Evolutionary conservation across 2,329 filamentous ascomycete species (phyloP).

Genomic region (Cyphellophora europaea): DNA sequence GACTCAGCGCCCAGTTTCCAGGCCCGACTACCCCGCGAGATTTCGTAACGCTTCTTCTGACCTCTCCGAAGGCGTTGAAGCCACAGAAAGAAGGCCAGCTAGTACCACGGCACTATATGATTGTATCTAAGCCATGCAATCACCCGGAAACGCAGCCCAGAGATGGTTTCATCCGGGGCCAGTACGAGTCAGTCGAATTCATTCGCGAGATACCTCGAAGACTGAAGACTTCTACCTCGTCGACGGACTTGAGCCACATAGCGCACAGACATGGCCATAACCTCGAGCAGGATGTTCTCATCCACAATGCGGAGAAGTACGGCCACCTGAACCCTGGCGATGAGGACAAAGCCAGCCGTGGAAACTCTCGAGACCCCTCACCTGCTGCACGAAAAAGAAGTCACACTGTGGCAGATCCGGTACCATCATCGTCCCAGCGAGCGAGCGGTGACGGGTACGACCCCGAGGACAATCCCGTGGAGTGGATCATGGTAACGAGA

Average conservation of each 20-base stretch:
- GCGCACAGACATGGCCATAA: conserved; percentile 20
- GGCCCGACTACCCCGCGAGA: conserved; percentile 81
- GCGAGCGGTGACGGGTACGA: conserved; percentile 24
- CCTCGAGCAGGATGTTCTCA: conserved; percentile 33
- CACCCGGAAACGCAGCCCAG: conserved; percentile 65
- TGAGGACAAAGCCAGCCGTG: conserved; percentile 2
- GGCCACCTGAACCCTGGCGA: neutral
- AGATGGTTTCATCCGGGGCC: conserved; percentile 67
- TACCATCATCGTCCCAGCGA: conserved; percentile 3
- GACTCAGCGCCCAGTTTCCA: conserved; percentile 81
- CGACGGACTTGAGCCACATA: conserved; percentile 29
- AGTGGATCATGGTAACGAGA: conserved; percentile 89
- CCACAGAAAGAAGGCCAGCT: conserved; percentile 18
- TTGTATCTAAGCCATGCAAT: conserved; percentile 74
- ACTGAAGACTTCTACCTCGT: conserved; percentile 35
- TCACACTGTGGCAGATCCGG: conserved; percentile 10
- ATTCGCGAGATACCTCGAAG: conserved; percentile 69
- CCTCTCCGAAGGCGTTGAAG: conserved; percentile 40
- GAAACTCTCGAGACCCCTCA: conserved; percentile 8
- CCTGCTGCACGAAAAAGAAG: conserved; percentile 11
- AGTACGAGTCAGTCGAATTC: conserved; percentile 86
- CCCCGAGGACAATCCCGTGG: conserved; percentile 56
- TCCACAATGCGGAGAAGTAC: conserved; percentile 28
- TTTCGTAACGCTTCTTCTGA: conserved; percentile 72
- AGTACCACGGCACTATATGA: conserved; percentile 63